phyloP scores from a whole-genome alignment of 441 rosid species.

The Eruca vesicaria region DNA sequence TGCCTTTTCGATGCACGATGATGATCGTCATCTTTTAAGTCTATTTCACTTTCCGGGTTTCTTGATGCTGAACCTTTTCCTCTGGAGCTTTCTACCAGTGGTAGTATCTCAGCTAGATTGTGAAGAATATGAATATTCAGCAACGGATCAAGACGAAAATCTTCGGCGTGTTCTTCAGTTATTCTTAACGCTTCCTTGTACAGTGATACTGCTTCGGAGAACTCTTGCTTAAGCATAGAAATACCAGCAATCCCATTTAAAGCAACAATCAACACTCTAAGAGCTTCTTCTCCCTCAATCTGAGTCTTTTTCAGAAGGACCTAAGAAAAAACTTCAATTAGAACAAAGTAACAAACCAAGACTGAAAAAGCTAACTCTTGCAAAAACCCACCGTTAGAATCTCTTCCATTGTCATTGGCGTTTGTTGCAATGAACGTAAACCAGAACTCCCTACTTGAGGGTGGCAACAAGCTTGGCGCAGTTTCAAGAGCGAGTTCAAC shows the following conservation, averaged over 20 bases:
- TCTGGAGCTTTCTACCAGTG: conserved; percentile 37
- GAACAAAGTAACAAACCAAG: conserved; percentile 17
- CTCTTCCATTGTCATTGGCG: conserved; percentile 98
- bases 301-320: conserved; percentile 94
- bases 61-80: conserved; percentile 36
- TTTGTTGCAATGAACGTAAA: conserved; percentile 84
- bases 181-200: conserved; percentile 82
- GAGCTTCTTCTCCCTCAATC: conserved; percentile 93
- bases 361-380: conserved; percentile 6
- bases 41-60: conserved; percentile 41
- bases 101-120: conserved; percentile 81
- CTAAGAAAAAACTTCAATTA: conserved; percentile 42
- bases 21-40: conserved; percentile 38
- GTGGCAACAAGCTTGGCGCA: conserved; percentile 99
- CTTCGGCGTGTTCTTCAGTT: conserved; percentile 70
- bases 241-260: conserved; percentile 96
- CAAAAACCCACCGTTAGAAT: conserved; percentile 65
- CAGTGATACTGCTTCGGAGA: conserved; percentile 63
- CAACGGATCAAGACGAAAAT: conserved; percentile 90
- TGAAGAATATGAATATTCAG: conserved; percentile 93
- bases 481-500: conserved; percentile 89
- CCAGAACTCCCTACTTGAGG: conserved; percentile 99
- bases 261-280: conserved; percentile 83
- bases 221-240: conserved; percentile 71
- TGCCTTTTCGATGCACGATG: conserved; percentile 51